Percentiles rank a stretch among this genome's conserved stretches.
Evolutionary conservation across 257 asterid genomes (phyloP).

Genomic region (Lycium barbarum): DNA sequence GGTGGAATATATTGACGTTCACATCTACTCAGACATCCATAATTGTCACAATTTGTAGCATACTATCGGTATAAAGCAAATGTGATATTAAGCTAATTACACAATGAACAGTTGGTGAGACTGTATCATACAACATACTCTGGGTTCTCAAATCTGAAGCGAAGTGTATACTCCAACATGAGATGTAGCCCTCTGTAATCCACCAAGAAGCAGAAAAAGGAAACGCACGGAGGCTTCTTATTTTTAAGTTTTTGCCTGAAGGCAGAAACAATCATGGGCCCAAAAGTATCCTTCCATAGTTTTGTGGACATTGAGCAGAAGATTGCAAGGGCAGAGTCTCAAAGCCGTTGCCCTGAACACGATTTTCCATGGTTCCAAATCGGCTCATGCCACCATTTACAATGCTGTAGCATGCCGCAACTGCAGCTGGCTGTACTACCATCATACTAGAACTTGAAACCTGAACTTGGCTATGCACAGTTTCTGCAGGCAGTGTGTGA

Average conservation of each 20-base stretch:
- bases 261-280: constrained; percentile 45
- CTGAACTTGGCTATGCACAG: constrained; percentile 39
- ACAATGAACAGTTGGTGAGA: neutral
- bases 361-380: constrained; percentile 38
- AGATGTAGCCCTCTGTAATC: constrained; percentile 20
- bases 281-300: constrained; percentile 47
- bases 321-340: constrained; percentile 45
- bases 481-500: constrained; percentile 43
- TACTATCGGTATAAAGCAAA: constrained; percentile 1
- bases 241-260: constrained; percentile 18
- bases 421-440: constrained; percentile 52
- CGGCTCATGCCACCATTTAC: constrained; percentile 43
- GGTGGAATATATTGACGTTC: neutral
- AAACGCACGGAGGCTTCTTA: constrained; percentile 11
- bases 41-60: neutral
- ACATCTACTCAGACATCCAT: neutral
- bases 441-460: constrained; percentile 45
- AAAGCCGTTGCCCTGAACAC: constrained; percentile 36
- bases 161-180: constrained; percentile 27
- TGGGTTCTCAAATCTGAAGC: constrained; percentile 32
- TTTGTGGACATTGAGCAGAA: constrained; percentile 46
- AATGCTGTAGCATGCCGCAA: constrained; percentile 49
- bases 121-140: constrained; percentile 34
- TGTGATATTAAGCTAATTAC: constrained; percentile 16
- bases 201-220: constrained; percentile 31